Conservation (phyloP, 805 yeast species). For the Zygoascus flipseniorum region DNA sequence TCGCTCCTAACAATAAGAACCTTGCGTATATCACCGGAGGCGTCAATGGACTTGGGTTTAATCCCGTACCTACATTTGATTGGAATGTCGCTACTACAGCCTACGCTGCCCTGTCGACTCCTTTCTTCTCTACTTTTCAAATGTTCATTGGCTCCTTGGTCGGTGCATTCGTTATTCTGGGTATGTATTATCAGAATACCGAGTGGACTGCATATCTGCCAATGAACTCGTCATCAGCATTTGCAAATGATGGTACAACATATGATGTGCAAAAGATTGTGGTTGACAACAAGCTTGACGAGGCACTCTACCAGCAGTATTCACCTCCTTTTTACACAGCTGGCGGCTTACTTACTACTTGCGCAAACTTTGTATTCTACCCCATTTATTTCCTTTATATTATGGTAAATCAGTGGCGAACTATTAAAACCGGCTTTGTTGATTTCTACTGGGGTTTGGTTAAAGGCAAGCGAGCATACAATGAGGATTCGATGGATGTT, state of each 20-base stretch:
- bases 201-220: constrained; percentile 58
- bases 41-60: constrained; percentile 40
- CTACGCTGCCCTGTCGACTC: constrained; percentile 32
- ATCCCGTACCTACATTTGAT: constrained; percentile 41
- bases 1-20: constrained; percentile 43
- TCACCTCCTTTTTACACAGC: constrained; percentile 66
- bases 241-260: constrained; percentile 43
- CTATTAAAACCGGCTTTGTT: constrained; percentile 7
- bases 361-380: constrained; percentile 47
- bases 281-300: constrained; percentile 38
- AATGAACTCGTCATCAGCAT: constrained; percentile 44
- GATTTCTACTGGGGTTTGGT: constrained; percentile 10
- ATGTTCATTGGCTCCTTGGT: constrained; percentile 37
- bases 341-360: constrained; percentile 36
- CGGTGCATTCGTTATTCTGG: constrained; percentile 40
- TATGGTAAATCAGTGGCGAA: constrained; percentile 12
- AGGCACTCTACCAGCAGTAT: constrained; percentile 43
- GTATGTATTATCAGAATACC: constrained; percentile 44
- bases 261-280: constrained; percentile 41
- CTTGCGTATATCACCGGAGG: constrained; percentile 60
- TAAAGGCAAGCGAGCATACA: constrained; percentile 4
- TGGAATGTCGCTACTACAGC: constrained; percentile 30
- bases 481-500: constrained; percentile 7
- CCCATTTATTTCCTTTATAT: constrained; percentile 45
- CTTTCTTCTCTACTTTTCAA: constrained; percentile 33